Evolutionary conservation across 352 stramenopile species (phyloP).

Genomic region (Phytophthora palmivora): DNA sequence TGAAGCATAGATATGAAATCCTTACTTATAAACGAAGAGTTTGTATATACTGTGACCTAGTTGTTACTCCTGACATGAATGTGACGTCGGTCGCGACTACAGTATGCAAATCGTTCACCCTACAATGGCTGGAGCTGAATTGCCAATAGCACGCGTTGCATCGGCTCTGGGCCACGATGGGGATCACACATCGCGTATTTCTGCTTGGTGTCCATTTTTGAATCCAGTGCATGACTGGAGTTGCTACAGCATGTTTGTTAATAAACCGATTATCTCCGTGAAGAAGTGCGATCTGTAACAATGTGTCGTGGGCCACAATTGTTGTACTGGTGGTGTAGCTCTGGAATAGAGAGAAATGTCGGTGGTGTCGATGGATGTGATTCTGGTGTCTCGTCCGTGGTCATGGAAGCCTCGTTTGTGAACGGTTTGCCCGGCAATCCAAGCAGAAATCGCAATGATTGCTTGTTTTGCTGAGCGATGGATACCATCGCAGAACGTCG

Average conservation of each 20-base stretch:
- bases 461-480: conserved; percentile 9
- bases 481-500: too few species aligned
- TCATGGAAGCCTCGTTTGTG: conserved; percentile 20
- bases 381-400: conserved; percentile 9
- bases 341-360: background rate
- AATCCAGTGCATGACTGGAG: background rate
- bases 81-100: conserved; percentile 1
- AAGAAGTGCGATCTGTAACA: too few species aligned
- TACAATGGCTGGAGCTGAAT: conserved; percentile 15
- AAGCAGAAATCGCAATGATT: conserved; percentile 31
- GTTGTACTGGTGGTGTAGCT: background rate
- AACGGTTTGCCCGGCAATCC: conserved; percentile 16
- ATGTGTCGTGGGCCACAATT: background rate
- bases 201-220: conserved; percentile 21
- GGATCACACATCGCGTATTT: conserved; percentile 30
- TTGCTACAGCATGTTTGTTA: too few species aligned
- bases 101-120: conserved; percentile 17
- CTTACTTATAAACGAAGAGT: background rate
- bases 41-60: background rate
- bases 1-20: conserved; percentile 23
- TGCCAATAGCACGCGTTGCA: conserved; percentile 1
- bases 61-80: conserved; percentile 17
- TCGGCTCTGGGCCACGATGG: conserved; percentile 27
- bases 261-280: too few species aligned
- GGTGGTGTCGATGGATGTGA: background rate